These are phyloP conservation scores for Calonectria leucothoes DNA, from an alignment of 2,329 filamentous ascomycete genomes.

Conservation along the genomic window DNA sequence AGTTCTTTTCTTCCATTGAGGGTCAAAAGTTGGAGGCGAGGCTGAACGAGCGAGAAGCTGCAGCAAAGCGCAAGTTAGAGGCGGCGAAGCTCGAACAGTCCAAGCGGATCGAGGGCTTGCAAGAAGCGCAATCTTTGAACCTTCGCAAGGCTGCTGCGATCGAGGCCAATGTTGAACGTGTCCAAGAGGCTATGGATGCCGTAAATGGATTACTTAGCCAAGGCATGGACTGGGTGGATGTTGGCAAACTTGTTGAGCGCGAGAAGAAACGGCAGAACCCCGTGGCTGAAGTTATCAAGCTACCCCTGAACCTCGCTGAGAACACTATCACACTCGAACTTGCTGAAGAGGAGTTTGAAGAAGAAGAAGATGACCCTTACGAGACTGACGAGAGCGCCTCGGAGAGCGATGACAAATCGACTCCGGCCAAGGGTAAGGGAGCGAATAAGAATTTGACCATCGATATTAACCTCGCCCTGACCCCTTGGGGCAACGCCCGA, in stretches of 20 bases:
- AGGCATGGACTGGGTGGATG: conserved; percentile 98
- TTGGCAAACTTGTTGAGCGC: conserved; percentile 86
- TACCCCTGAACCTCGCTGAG: conserved; percentile 90
- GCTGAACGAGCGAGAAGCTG: conserved; percentile 83
- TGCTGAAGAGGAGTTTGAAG: conserved; percentile 74
- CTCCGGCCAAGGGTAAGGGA: conserved; percentile 51
- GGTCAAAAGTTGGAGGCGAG: conserved; percentile 90
- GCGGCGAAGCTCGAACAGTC: conserved; percentile 86
- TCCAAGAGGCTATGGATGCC: conserved; percentile 92
- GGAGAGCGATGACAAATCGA: conserved; percentile 47
- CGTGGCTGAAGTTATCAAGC: conserved; percentile 86
- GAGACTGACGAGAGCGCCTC: conserved; percentile 75
- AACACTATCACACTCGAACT: conserved; percentile 87
- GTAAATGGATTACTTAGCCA: conserved; percentile 92
- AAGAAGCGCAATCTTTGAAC: conserved; percentile 85
- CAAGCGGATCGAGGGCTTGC: conserved; percentile 85
- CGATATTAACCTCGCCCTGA: conserved; percentile 85
- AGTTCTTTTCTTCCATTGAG: conserved; percentile 97
- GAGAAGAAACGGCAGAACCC: conserved; percentile 85
- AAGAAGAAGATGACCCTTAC: conserved; percentile 68
- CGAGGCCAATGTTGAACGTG: conserved; percentile 88
- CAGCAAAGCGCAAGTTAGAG: conserved; percentile 86
- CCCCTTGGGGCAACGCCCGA: conserved; percentile 89
- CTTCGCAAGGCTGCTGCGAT: conserved; percentile 90
- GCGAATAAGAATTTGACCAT: conserved; percentile 72